phyloP scores from a whole-genome alignment of 805 yeast genomes.

The Schwanniomyces vanrijiae region DNA sequence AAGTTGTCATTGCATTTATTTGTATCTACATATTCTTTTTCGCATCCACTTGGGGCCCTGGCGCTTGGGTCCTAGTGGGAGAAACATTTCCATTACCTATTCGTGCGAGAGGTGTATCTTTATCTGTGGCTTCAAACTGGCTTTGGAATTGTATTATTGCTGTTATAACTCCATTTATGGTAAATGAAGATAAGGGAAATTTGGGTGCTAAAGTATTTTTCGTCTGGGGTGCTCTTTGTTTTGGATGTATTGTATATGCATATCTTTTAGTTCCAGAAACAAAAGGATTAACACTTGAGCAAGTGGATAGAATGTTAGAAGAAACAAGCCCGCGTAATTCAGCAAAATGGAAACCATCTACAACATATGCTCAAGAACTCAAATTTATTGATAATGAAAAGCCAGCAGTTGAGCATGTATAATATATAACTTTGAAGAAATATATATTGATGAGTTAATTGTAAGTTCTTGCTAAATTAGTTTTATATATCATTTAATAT shows the following conservation, averaged over 20 bases:
- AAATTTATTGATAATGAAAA: neutral
- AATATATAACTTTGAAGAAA: too few species aligned
- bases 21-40: too few species aligned
- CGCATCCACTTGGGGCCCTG: constrained; percentile 7
- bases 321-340: constrained; percentile 5
- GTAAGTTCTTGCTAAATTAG: too few species aligned
- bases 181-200: constrained; percentile 37
- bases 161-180: constrained; percentile 27
- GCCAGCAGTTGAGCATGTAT: constrained; percentile 3
- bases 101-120: too few species aligned
- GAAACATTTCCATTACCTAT: too few species aligned
- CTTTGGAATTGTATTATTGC: constrained; percentile 28
- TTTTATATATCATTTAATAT: too few species aligned
- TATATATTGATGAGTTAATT: too few species aligned
- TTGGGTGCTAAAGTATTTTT: constrained; percentile 42
- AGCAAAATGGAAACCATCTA: constrained; percentile 5
- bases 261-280: constrained; percentile 38
- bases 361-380: constrained; percentile 4
- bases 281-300: constrained; percentile 42
- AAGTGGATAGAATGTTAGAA: constrained; percentile 34
- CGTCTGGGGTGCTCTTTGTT: constrained; percentile 44
- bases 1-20: constrained; percentile 20
- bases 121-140: constrained; percentile 5
- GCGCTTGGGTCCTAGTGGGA: too few species aligned
- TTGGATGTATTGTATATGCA: constrained; percentile 31